A percentile compares a stretch with the other conserved stretches of the same genome.
Evolutionary conservation across 148 eudicot genomes (phyloP).

Genomic region (Rhododendron henanense): DNA sequence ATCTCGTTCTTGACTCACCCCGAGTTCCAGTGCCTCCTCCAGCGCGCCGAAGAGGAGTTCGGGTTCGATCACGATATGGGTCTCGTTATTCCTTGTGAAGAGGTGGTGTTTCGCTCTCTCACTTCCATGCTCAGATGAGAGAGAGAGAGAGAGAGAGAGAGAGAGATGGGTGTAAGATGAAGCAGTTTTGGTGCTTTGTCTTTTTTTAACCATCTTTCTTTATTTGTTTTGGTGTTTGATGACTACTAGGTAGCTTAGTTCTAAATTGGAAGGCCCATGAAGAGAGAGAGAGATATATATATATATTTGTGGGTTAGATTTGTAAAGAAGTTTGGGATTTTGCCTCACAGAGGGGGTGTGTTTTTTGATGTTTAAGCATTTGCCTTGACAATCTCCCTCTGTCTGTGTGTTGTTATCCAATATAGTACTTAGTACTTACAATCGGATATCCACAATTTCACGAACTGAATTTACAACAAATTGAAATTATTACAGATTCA

Average conservation of each 20-base stretch:
- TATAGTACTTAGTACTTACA: too few relatives aligned
- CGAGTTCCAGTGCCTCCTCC: conserved; percentile 66
- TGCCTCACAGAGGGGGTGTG: conserved; percentile 9
- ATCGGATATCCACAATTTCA: too few relatives aligned
- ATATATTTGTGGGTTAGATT: background rate
- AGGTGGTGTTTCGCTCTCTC: conserved; percentile 67
- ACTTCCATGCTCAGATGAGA: conserved; percentile 64
- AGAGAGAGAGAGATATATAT: background rate
- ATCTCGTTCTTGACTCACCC: conserved; percentile 76
- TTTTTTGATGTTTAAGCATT: background rate
- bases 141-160: conserved; percentile 6
- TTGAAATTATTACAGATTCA: too few relatives aligned
- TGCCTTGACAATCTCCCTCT: background rate
- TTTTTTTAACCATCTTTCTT: conserved; percentile 22
- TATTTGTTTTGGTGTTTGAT: background rate
- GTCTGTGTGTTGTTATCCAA: background rate
- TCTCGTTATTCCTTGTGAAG: conserved; percentile 84
- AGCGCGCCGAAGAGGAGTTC: conserved; percentile 78
- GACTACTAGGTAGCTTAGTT: background rate
- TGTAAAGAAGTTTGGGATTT: background rate
- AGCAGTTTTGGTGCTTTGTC: background rate
- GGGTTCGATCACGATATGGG: conserved; percentile 83
- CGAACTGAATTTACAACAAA: too few relatives aligned
- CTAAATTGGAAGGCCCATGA: background rate
- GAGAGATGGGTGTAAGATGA: conserved; percentile 6